Base-by-base conservation (phyloP, 78 protist genomes). In the Speleostelium caveatum region DNA sequence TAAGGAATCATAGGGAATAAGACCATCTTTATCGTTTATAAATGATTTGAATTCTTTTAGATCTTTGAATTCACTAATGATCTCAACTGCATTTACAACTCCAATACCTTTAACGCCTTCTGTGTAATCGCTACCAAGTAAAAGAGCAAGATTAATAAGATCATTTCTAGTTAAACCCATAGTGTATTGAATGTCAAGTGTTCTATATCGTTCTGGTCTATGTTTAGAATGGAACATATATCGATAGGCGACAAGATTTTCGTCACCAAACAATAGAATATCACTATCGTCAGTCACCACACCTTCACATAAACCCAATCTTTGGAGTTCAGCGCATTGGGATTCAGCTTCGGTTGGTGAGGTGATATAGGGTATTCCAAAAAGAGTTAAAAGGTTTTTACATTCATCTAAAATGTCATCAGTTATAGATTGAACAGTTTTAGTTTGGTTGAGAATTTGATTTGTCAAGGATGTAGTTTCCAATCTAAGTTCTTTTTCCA, bases 311-410 rank as follows among this genome's bases (percentile, higher is more conserved):
- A 93, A 24, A 8, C 91, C 91, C 4, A 73, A n/a, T 22, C 8
- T 7, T 65, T 53, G 62, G 32, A 93, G 49, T 6, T 42, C 53
- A 1, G 96, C 96, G 75, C 96, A 93, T 78, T 93, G 94, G 56
- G 96, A 69, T 61, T 93, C 96, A 10, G 96, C 96, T 60, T 93
- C 96, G 14, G 67, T 65, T 1, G 96, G 94, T 33, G 94, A 69
- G 2, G 88, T 87, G 4, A 93, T 68, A 41, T 19, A 86, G 1
- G 96, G 96, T 22, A 93, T 73, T 42, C 95, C 95, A 77, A 92
- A 92, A 32, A 79, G 33, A n/a, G 75, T 53, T n/a, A 92, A 35
- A 6, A 92, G 28, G 28, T 92, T 58, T 55, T 80, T 73, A 51
- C 90, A 83, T 41, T 83, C 80, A 16, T 41, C 38, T 14, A 83